Percentiles rank a stretch among this genome's conserved stretches.
phyloP scores from a whole-genome alignment of 2,329 filamentous ascomycete species.

The Nemania sp. region DNA sequence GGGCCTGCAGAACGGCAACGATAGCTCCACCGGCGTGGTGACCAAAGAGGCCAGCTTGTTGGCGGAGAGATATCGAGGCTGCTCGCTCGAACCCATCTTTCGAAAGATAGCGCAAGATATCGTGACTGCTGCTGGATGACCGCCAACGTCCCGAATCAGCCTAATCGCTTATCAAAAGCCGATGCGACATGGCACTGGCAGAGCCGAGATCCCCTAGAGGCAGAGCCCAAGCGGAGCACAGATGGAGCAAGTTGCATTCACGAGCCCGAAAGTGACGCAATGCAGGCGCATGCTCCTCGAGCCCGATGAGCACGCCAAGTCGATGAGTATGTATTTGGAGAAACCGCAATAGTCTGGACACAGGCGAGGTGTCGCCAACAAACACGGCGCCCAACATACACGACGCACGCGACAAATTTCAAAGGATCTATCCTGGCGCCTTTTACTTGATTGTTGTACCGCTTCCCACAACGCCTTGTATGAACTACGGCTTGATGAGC shows the following conservation, averaged over 20 bases:
- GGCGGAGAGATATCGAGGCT: conserved; percentile 73
- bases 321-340: not conserved
- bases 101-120: conserved; percentile 63
- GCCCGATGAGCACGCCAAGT: conserved; percentile 1
- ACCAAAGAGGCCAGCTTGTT: conserved; percentile 52
- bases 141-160: conserved; percentile 31
- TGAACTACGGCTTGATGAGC: not conserved
- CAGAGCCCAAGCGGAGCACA: conserved; percentile 27
- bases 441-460: not conserved
- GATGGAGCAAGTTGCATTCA: conserved; percentile 20
- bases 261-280: conserved; percentile 17
- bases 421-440: not conserved
- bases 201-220: conserved; percentile 5
- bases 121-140: conserved; percentile 44
- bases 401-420: too few relatives aligned
- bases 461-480: not conserved
- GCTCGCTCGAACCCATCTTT: conserved; percentile 73
- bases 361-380: not conserved
- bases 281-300: conserved; percentile 12
- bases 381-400: not conserved
- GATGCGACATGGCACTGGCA: conserved; percentile 15
- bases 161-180: conserved; percentile 31
- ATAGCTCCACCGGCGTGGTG: conserved; percentile 33
- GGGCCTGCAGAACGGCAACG: conserved; percentile 37
- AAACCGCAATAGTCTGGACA: not conserved